Percentiles rank a stretch among this genome's conserved stretches.
Evolutionary conservation across 495 filamentous ascomycete species (phyloP).

Genomic region (Daldinia concentrica): DNA sequence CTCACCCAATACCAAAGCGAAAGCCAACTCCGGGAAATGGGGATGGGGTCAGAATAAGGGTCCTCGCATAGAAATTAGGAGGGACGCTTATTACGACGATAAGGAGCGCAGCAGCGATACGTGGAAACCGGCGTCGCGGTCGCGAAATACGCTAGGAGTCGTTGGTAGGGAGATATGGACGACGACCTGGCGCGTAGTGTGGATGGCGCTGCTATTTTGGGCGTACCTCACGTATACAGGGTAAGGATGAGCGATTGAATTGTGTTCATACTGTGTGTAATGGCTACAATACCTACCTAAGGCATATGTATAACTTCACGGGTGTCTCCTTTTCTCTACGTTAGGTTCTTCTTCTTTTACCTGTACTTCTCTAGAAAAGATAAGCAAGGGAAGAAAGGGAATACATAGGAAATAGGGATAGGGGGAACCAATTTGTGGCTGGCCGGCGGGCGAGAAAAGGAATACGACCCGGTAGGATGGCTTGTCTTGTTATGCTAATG

Average conservation of each 20-base stretch:
- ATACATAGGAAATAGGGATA: neutral
- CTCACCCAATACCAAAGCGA: constrained; percentile 23
- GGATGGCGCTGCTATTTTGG: constrained; percentile 58
- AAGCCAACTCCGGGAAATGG: constrained; percentile 49
- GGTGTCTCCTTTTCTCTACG: neutral
- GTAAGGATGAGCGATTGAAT: constrained; percentile 17
- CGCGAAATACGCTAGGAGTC: constrained; percentile 36
- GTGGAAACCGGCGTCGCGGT: constrained; percentile 22
- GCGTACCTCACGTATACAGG: constrained; percentile 53
- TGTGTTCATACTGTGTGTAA: neutral
- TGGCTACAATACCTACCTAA: neutral
- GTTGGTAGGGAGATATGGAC: constrained; percentile 58
- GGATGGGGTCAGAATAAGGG: constrained; percentile 45
- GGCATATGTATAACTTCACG: neutral
- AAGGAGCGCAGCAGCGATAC: constrained; percentile 44
- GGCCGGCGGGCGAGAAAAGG: no score
- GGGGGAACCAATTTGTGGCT: no score
- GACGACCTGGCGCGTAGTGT: constrained; percentile 52
- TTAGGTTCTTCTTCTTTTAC: neutral
- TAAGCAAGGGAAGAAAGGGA: neutral
- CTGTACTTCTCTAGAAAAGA: neutral
- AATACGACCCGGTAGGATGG: no score
- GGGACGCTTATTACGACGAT: constrained; percentile 51
- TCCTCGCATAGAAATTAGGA: constrained; percentile 56
- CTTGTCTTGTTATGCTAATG: neutral